Evolutionary conservation across 305 asterid species (phyloP), one percentile per base, ranked within the genome.

Genomic region (Fraxinus sp.): DNA sequence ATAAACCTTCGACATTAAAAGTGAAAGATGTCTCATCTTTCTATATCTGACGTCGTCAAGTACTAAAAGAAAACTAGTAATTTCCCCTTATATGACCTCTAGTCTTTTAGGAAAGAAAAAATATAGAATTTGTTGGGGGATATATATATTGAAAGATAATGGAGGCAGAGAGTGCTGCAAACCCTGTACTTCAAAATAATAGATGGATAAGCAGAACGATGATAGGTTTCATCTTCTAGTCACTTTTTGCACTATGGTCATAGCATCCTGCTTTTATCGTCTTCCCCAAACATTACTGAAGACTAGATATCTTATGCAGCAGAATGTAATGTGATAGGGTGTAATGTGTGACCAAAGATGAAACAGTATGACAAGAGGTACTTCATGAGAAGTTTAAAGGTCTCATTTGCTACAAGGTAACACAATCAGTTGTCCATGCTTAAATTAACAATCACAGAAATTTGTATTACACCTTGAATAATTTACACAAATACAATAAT

Each of bases 361-460:
- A 74, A 79, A 62, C 59, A 16, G 74, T 41, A 24, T 71, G 79
- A 82, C 64, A 83, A 75, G 77, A 55, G 66, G 20, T 22, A 33
- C 62, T 39, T 30, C 11, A 78, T 82, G 33, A 76, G 35, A 22
- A 24, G 52, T 80, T 52, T 57, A 32, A 59, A 20, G 24, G 64
- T 59, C 62, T 26, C 71, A 59, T 55, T 55, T 7, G 13, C 70
- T 59, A 7, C 70, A 59, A 79, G 86, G 87, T 84, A 82, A 82
- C 62, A 35, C 24, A 55, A 55, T 5, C 64, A 55, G 64, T 80
- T 77, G 82, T 80, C 81, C 49, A 64, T 57, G 80, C 78, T 80
- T 55, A 14, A 22, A 79, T 80, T 82, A 80, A 82, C 79, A 30
- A n/a, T 39, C 16, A 8, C 73, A 10, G 11, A 22, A 68, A 68